Evolutionary conservation across 345 rosid genomes (phyloP), one percentile per base, ranked within the genome.

Genomic region (Populus tremula): DNA sequence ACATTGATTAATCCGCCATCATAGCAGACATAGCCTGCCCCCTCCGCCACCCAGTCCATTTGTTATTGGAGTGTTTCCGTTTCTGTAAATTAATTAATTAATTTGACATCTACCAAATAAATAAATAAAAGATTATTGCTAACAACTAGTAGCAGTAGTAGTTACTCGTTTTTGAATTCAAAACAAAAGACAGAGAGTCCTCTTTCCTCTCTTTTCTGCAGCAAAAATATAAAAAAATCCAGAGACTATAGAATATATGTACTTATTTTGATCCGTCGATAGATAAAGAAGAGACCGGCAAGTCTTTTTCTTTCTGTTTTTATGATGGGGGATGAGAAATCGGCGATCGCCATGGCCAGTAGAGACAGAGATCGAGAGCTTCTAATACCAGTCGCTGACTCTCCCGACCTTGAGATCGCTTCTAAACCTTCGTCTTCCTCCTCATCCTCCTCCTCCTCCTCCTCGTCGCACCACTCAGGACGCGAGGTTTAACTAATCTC

Each of bases 291-390:
- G 38, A 38, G 36, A 31, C 43, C 11, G 69, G n/a, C 18, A 23
- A 62, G 27, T 62, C 13, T 62, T 29, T 62, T 62, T 62, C 29
- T 14, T 63, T 33, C 71, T 47, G 73, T 54, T 70, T 85, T 79
- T 65, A 41, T 25, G 43, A 92, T 93, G 97, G 98, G 90, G 78
- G 97, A 93, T 83, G 92, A 91, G 63, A 92, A 91, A 86, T 86
- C 91, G 41, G 74, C 86, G 86, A 91, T 87, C 84, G 89, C 80
- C 69, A 89, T 90, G 90, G 85, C 88, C 1, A 81, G 80, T 74
- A 79, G 94, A 74, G 89, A 86, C 17, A 84, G 94, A 88, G 98
- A 94, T 89, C 97, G 94, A 61, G 98, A 94, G 88, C 92, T 92
- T 78, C 91, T 92, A 59, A 92, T 94, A 77, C 97, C 93, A n/a